These are phyloP conservation scores for Boeremia exigua DNA, from an alignment of 2,329 filamentous ascomycete species.

Conservation along the genomic window DNA sequence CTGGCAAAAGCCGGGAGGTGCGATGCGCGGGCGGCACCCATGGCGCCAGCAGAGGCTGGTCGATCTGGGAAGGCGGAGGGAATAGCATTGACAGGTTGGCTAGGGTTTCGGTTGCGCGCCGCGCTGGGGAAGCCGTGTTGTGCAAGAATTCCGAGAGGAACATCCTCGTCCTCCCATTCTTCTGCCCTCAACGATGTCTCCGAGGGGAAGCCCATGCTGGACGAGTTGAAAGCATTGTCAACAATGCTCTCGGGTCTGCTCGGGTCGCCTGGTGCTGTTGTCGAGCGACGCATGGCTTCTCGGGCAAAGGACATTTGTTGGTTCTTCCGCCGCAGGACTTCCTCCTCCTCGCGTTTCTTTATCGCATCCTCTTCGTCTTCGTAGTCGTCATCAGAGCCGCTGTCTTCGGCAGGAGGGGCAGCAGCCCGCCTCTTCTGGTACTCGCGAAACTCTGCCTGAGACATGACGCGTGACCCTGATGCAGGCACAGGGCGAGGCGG, in stretches of 20 bases:
- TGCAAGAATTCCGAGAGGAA: slow-evolving; percentile 47
- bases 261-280: slow-evolving; percentile 32
- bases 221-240: slow-evolving; percentile 18
- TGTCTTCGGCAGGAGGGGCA: slow-evolving; percentile 34
- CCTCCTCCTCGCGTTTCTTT: slow-evolving; percentile 41
- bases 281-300: slow-evolving; percentile 44
- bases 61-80: slow-evolving; percentile 47
- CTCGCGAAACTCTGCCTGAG: slow-evolving; percentile 42
- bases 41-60: slow-evolving; percentile 41
- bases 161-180: slow-evolving; percentile 48
- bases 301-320: slow-evolving; percentile 44
- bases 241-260: slow-evolving; percentile 26
- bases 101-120: slow-evolving; percentile 33
- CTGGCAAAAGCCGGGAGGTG: slow-evolving; percentile 46
- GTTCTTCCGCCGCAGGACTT: slow-evolving; percentile 39
- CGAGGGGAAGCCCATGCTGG: slow-evolving; percentile 42
- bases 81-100: slow-evolving; percentile 37
- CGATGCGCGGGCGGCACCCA: slow-evolving; percentile 28
- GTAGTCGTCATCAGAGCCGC: slow-evolving; percentile 44
- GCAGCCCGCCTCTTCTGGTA: slow-evolving; percentile 36
- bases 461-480: slow-evolving; percentile 38
- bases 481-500: slow-evolving; percentile 16
- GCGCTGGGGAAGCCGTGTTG: slow-evolving; percentile 46
- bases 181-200: slow-evolving; percentile 45
- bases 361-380: slow-evolving; percentile 48